Evolutionary conservation across 345 rosid genomes (phyloP).

Genomic region (Heritiera fomes): DNA sequence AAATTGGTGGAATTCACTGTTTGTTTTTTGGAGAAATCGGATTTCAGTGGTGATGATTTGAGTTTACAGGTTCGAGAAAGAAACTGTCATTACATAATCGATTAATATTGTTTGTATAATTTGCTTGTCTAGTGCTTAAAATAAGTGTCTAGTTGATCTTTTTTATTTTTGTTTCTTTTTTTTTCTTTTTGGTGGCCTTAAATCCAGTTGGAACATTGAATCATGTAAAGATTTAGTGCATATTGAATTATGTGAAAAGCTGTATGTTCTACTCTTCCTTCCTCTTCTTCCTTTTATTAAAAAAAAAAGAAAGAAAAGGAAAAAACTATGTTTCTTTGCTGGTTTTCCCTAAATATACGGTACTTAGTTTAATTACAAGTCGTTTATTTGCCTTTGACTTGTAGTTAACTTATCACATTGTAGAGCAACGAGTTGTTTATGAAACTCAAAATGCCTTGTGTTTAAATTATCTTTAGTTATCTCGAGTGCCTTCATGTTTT

Average conservation of each 20-base stretch:
- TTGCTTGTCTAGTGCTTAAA: background rate
- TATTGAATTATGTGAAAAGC: background rate
- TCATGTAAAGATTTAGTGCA: background rate
- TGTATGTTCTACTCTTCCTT: background rate
- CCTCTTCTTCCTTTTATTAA: background rate
- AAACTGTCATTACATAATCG: background rate
- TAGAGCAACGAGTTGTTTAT: background rate
- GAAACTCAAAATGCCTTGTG: background rate
- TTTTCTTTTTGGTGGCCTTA: background rate
- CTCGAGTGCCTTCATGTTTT: background rate
- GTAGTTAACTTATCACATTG: background rate
- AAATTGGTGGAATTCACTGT: slow-evolving; percentile 77
- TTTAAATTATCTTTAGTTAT: background rate
- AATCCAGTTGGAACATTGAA: background rate
- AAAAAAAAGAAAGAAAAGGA: background rate
- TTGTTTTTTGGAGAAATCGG: slow-evolving; percentile 71
- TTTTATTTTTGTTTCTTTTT: background rate
- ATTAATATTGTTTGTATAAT: background rate
- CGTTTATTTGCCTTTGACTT: background rate
- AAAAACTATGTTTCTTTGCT: background rate
- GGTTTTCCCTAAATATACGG: background rate
- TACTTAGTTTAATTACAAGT: background rate
- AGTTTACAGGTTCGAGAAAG: slow-evolving; percentile 60
- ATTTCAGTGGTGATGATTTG: slow-evolving; percentile 48
- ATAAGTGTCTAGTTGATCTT: background rate